Evolutionary conservation across 1,284 basidiomycete species (phyloP).

Genomic region (Cutaneotrichosporon arboriforme): DNA sequence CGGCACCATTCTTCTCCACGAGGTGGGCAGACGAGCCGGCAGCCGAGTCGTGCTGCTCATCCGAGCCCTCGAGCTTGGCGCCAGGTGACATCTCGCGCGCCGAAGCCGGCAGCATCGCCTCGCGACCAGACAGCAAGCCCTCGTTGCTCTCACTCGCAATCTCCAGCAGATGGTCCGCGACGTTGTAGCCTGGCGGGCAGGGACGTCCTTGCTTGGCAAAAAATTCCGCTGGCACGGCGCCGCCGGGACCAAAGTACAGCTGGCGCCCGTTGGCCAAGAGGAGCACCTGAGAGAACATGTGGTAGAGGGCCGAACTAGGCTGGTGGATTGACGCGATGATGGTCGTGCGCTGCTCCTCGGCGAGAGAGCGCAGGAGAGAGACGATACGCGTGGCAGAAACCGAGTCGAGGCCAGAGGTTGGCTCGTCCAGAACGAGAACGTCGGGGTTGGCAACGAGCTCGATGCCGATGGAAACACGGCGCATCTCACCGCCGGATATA

Average conservation of each 20-base stretch:
- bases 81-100: too few relatives aligned
- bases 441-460: slow-evolving; percentile 61
- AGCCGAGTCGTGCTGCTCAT: not conserved
- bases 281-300: slow-evolving; percentile 72
- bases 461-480: slow-evolving; percentile 65
- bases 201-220: slow-evolving; percentile 55
- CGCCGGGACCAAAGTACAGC: slow-evolving; percentile 73
- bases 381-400: slow-evolving; percentile 77
- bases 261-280: slow-evolving; percentile 70
- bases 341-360: slow-evolving; percentile 64
- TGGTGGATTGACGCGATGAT: slow-evolving; percentile 84
- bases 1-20: not conserved
- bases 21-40: not conserved
- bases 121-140: slow-evolving; percentile 40
- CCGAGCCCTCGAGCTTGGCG: too few relatives aligned
- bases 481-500: slow-evolving; percentile 64
- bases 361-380: slow-evolving; percentile 65
- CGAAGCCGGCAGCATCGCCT: too few relatives aligned
- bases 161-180: slow-evolving; percentile 82
- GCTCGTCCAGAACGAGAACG: slow-evolving; percentile 61
- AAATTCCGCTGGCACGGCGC: slow-evolving; percentile 59
- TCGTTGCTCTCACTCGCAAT: slow-evolving; percentile 60
- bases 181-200: slow-evolving; percentile 70
- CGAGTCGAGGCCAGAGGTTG: slow-evolving; percentile 69
- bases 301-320: slow-evolving; percentile 74